Evolutionary conservation across 2,329 filamentous ascomycete genomes (phyloP), one percentile per base, ranked within the genome.

Genomic region (Pseudocercospora vitis): DNA sequence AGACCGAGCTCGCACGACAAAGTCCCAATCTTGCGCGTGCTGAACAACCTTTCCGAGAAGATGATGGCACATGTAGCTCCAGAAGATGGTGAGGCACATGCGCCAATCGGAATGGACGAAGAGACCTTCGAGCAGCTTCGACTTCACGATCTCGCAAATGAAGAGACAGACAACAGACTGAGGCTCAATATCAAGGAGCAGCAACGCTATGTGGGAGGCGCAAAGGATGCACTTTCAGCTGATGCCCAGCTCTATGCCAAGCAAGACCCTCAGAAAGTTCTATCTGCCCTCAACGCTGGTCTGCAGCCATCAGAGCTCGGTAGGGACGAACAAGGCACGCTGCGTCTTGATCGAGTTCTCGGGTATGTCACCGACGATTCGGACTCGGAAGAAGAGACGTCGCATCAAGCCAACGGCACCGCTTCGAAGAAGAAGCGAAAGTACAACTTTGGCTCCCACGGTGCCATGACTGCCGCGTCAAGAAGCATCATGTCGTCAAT

Each of bases 41-140:
- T 99, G 52, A 99, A 99, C 70, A 89, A 82, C 56, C 80, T 97
- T 52, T 96, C 90, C 64, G 90, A 94, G 71, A 96, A 95, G 73
- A 88, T 99, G 69, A 87, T 99, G 81, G 87, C 87, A 44, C 88
- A 91, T 60, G 89, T 96, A 1, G 83, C 87, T 2, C 87, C 91
- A 1, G 83, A 86, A 4, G 91, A 96, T 68, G 74, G 78, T n/a
- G 82, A 86, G 56, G 79, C 82, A 1, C 81, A 85, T 56, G 80
- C 78, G 4, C 81, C 85, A 1, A 82, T 84, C 48, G 85, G 84
- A 1, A 76, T 85, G 65, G 86, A 90, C 56, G 87, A 91, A 62
- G 81, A 84, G 32, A 85, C 86, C 0, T 94, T 86, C 66, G 83
- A 85, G 58, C 79, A 91, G 66, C 76, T 97, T 26, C 81, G 84